phyloP scores from a whole-genome alignment of 768 basidiomycete species.

The Tricholoma saponaceum region DNA sequence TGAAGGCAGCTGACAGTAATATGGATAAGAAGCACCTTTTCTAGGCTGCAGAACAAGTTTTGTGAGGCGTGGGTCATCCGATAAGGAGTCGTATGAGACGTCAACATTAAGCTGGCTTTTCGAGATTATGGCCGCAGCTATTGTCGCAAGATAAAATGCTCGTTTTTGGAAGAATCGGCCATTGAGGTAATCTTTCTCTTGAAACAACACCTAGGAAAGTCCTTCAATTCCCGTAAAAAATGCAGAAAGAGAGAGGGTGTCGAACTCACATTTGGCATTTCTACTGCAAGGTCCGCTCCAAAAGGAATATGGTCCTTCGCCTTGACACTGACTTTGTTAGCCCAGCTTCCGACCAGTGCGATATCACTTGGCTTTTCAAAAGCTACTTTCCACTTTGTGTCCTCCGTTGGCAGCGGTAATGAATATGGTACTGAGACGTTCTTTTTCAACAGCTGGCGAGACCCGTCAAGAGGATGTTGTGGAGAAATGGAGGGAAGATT shows the following conservation, averaged over 20 bases:
- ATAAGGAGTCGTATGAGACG: conserved; percentile 53
- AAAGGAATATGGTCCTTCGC: conserved; percentile 61
- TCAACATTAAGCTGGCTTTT: conserved; percentile 50
- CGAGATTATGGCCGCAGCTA: conserved; percentile 54
- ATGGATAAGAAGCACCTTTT: conserved; percentile 36
- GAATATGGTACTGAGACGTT: conserved; percentile 66
- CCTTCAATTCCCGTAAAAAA: conserved; percentile 10
- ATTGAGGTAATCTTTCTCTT: conserved; percentile 93
- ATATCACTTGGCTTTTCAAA: conserved; percentile 79
- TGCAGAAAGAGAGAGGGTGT: not conserved
- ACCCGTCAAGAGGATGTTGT: conserved; percentile 64
- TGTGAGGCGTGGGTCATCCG: conserved; percentile 61
- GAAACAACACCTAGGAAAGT: conserved; percentile 64
- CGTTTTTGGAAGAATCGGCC: conserved; percentile 90
- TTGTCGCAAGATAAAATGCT: conserved; percentile 80
- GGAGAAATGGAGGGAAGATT: conserved; percentile 53
- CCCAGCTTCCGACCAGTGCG: conserved; percentile 83
- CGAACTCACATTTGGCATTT: conserved; percentile 77
- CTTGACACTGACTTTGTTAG: conserved; percentile 71
- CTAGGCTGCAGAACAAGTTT: conserved; percentile 57
- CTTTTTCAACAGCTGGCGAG: conserved; percentile 47
- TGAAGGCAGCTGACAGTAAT: conserved; percentile 22
- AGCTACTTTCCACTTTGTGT: conserved; percentile 85
- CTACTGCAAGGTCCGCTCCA: conserved; percentile 75
- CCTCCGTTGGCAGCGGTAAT: conserved; percentile 65